Conservation (phyloP, 345 rosid genomes). For the Gossypium mustelinum region DNA sequence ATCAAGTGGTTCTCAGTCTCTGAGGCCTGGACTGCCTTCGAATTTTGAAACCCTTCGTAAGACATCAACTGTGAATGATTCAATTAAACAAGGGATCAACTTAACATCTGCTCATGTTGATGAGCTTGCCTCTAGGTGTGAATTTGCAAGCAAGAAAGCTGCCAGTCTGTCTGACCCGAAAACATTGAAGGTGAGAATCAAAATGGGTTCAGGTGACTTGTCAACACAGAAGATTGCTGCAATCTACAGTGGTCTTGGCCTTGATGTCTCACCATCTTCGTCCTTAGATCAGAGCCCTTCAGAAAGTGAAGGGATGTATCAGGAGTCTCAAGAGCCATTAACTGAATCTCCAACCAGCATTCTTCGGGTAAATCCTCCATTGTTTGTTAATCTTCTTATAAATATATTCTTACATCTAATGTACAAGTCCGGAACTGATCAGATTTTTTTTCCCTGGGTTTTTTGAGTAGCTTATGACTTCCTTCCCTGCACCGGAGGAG, state of each 20-base stretch:
- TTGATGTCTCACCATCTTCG: constrained; percentile 69
- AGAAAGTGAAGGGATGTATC: constrained; percentile 59
- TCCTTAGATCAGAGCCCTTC: constrained; percentile 69
- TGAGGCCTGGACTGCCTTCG: constrained; percentile 42
- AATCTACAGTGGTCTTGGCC: constrained; percentile 67
- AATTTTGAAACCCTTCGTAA: constrained; percentile 32
- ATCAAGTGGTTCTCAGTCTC: constrained; percentile 34
- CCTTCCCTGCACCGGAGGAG: constrained; percentile 47
- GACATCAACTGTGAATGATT: constrained; percentile 32
- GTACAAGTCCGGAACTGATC: constrained; percentile 15
- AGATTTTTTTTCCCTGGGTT: constrained; percentile 20
- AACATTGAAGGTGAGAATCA: constrained; percentile 65
- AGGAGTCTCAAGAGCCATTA: constrained; percentile 37
- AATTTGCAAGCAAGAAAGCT: constrained; percentile 34
- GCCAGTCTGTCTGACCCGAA: constrained; percentile 50
- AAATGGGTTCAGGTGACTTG: constrained; percentile 78
- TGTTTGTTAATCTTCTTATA: constrained; percentile 17
- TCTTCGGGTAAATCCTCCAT: constrained; percentile 51
- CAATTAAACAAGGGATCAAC: constrained; percentile 36
- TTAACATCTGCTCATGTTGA: constrained; percentile 34
- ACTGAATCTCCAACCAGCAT: constrained; percentile 65
- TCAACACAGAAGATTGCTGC: constrained; percentile 59
- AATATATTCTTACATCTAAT: constrained; percentile 3
- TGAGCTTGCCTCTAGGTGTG: constrained; percentile 35
- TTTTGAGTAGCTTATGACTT: constrained; percentile 70